phyloP scores from a whole-genome alignment of 176 grass and related monocot genomes.

The Carex myosuroides region DNA sequence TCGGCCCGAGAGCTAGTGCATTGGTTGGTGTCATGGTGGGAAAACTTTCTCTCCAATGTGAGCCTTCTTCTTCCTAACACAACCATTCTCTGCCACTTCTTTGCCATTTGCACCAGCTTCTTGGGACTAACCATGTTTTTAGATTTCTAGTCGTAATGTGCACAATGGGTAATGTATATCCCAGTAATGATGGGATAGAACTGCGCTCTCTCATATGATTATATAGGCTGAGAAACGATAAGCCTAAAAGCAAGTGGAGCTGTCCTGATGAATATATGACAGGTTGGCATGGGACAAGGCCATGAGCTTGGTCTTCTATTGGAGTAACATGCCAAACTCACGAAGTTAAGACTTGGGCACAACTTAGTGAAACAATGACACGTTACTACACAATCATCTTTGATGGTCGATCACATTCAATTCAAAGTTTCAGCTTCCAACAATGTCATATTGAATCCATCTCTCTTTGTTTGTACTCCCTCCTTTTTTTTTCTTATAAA shows the following conservation, averaged over 20 bases:
- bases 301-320: constrained; percentile 9
- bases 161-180: not conserved
- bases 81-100: constrained; percentile 54
- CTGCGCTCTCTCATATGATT: not conserved
- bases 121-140: constrained; percentile 39
- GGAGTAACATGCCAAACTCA: not conserved
- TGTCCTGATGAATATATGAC: not conserved
- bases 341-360: not conserved
- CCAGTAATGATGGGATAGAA: not conserved
- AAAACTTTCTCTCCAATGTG: not conserved
- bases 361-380: not conserved
- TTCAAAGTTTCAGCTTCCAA: not conserved
- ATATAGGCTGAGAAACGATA: not conserved
- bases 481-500: not conserved
- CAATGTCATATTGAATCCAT: not conserved
- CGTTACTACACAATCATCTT: not conserved
- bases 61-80: constrained; percentile 26
- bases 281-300: constrained; percentile 25
- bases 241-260: not conserved
- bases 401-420: not conserved
- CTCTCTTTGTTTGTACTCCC: not conserved
- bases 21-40: not conserved
- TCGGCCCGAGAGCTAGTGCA: constrained; percentile 1
- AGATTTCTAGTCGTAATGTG: not conserved
- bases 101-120: not conserved